Evolutionary conservation across 1,139 yeast species (phyloP).

Genomic region (Suzukiozyma palmioleophila): DNA sequence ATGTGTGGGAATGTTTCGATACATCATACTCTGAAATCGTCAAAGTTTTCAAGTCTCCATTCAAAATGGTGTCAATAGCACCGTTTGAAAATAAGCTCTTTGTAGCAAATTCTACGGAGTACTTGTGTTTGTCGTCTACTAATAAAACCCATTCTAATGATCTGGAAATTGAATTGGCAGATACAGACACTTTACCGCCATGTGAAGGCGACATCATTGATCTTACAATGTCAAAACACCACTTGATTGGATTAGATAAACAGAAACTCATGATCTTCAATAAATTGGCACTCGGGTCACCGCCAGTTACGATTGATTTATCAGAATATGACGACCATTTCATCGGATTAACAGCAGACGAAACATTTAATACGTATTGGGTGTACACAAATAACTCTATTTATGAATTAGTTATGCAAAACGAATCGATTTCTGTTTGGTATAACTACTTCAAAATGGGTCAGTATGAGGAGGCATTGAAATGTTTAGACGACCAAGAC

Average conservation of each 20-base stretch:
- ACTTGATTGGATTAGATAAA: slow-evolving; percentile 18
- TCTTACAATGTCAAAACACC: slow-evolving; percentile 22
- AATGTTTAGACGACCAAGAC: slow-evolving; percentile 30
- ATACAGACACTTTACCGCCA: slow-evolving; percentile 12
- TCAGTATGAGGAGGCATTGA: slow-evolving; percentile 66
- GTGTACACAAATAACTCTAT: slow-evolving; percentile 16
- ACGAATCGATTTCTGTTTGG: slow-evolving; percentile 79
- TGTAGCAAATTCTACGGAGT: slow-evolving; percentile 13
- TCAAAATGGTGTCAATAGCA: slow-evolving; percentile 12
- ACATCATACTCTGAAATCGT: slow-evolving; percentile 23
- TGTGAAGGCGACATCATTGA: slow-evolving; percentile 7
- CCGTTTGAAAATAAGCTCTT: slow-evolving; percentile 9
- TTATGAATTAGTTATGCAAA: slow-evolving; percentile 53
- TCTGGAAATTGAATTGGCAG: slow-evolving; percentile 21
- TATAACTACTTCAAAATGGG: slow-evolving; percentile 57
- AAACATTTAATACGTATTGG: slow-evolving; percentile 27
- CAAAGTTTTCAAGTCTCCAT: slow-evolving; percentile 25
- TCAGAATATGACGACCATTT: slow-evolving; percentile 30
- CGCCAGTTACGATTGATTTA: slow-evolving; percentile 10
- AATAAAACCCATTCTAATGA: slow-evolving; percentile 25
- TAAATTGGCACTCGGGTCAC: slow-evolving; percentile 17
- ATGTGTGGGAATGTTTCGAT: slow-evolving; percentile 37
- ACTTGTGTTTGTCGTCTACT: slow-evolving; percentile 12
- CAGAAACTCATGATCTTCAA: slow-evolving; percentile 19
- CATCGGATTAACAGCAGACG: slow-evolving; percentile 60